phyloP scores from a whole-genome alignment of 202 grass and related monocot species.

The Schoenoplectus triqueter region DNA sequence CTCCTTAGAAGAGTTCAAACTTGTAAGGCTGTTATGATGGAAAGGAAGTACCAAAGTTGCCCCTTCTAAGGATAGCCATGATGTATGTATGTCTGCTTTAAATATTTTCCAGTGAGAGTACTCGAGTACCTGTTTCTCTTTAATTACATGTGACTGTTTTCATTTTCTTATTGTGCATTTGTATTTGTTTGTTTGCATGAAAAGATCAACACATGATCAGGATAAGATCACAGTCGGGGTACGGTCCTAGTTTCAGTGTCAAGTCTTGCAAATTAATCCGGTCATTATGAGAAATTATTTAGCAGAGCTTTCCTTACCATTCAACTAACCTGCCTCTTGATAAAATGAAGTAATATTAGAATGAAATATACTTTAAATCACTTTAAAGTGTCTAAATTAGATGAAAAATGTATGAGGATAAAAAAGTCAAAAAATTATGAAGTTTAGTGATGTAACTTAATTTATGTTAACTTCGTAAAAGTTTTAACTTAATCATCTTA shows the following conservation, averaged over 20 bases:
- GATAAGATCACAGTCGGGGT: background rate
- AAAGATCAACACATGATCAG: background rate
- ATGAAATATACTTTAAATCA: too few relatives aligned
- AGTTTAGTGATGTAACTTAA: too few relatives aligned
- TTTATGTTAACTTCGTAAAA: too few relatives aligned
- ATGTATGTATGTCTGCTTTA: constrained; percentile 35
- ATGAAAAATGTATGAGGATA: too few relatives aligned
- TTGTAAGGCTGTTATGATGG: constrained; percentile 35
- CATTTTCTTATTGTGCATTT: constrained; percentile 33
- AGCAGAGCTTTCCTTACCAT: background rate
- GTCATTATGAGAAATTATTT: background rate
- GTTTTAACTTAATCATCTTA: too few relatives aligned
- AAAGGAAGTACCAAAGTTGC: constrained; percentile 36
- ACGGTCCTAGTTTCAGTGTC: constrained; percentile 8
- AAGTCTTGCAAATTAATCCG: constrained; percentile 7
- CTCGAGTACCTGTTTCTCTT: constrained; percentile 35
- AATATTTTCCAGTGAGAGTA: constrained; percentile 26
- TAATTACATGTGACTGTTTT: constrained; percentile 35
- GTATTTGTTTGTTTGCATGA: constrained; percentile 27
- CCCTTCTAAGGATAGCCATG: constrained; percentile 38
- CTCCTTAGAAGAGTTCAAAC: constrained; percentile 22
- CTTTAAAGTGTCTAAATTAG: too few relatives aligned
- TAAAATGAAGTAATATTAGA: too few relatives aligned
- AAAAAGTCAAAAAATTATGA: too few relatives aligned
- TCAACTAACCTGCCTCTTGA: background rate